phyloP scores from a whole-genome alignment of 2,329 filamentous ascomycete genomes.

The Ceratocystis variospora region DNA sequence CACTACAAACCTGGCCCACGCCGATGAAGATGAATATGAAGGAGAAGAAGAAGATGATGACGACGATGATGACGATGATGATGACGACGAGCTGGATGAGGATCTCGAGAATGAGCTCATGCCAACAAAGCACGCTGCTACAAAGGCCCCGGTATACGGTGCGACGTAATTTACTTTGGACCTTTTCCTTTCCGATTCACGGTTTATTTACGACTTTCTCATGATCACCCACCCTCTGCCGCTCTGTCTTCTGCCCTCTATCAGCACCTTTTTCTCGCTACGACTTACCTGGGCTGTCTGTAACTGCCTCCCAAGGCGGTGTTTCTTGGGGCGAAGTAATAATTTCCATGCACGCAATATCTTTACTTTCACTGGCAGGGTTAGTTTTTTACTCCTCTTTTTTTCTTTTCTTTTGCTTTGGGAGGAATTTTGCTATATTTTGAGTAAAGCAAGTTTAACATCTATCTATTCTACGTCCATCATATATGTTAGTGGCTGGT shows the following conservation, averaged over 20 bases:
- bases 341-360: background rate
- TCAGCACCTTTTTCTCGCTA: background rate
- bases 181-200: background rate
- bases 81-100: conserved; percentile 21
- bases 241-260: background rate
- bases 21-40: conserved; percentile 22
- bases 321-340: conserved; percentile 1
- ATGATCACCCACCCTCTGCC: background rate
- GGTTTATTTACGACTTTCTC: background rate
- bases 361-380: conserved; percentile 8
- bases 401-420: background rate
- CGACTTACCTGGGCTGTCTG: background rate
- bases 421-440: conserved; percentile 15
- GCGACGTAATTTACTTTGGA: background rate
- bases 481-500: background rate
- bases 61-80: conserved; percentile 23
- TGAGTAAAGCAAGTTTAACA: background rate
- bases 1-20: conserved; percentile 19
- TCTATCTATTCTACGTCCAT: background rate
- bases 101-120: conserved; percentile 15
- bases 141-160: background rate
- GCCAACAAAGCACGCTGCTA: background rate
- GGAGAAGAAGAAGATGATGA: conserved; percentile 23
- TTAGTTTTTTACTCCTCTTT: conserved; percentile 3
- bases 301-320: background rate